Evolutionary conservation across 768 basidiomycete species (phyloP), one percentile per base, ranked within the genome.

Genomic region (Holtermannia corniformis): DNA sequence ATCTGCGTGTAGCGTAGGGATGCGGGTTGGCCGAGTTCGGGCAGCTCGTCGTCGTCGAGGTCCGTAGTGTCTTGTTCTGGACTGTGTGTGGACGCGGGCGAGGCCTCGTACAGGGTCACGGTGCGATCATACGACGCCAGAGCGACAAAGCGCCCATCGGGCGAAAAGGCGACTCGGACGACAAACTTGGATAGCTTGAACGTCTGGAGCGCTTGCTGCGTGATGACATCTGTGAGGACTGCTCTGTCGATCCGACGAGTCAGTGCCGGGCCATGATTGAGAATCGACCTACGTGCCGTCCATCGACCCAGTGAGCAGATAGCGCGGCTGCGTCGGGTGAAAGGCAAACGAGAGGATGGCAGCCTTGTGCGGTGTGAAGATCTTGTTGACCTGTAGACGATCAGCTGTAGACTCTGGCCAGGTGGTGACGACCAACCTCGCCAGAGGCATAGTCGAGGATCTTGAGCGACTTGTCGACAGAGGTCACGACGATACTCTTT

Each of bases 281-380:
- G 11, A 49, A 41, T 22, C 4, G 2, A 61, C 70, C 55, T 51
- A 74, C 73, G 66, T 68, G 48, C 61, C 68, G 49, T 61, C 70
- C 72, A 60, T 73, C 32, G 62, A 71, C 12, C 66, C 65, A 1
- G 70, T 68, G 25, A 72, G 32, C 24, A 72, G 54, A 32, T 72
- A 72, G 12, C 70, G 55, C 14, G 55, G 49, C 23, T 59, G 58
- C 10, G 43, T 42, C 7, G 70, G 68, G 47, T 72, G 70, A 3
- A 64, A 20, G 1, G 62, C 64, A 37, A 70, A 65, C 14, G 50
- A 52, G 12, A 72, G 44, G 1, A 72, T 57, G 4, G 70, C 68
- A 5, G 70, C 70, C 47, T 58, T 59, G 51, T 68, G 66, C 1
- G 63, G 66, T 46, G 63, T 44, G 3, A 72, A 24, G 2, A 67